Percentiles rank a stretch among this genome's conserved stretches.
These are phyloP conservation scores for Cornus suecica DNA, from an alignment of 148 eudicot species.

Conservation along the genomic window DNA sequence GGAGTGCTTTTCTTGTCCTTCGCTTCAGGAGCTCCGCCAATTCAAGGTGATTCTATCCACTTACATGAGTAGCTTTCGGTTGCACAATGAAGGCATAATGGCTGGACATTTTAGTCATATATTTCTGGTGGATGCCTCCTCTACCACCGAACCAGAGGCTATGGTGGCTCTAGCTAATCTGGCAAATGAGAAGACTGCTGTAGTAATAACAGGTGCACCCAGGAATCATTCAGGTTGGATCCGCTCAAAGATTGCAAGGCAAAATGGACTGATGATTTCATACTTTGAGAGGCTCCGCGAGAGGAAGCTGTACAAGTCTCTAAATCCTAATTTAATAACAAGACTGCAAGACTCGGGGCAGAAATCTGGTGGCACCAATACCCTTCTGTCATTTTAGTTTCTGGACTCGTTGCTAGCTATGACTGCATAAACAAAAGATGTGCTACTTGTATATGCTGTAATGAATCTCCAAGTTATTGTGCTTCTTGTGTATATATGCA, in stretches of 20 bases:
- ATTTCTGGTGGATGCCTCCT: slow-evolving; percentile 28
- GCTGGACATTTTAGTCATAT: slow-evolving; percentile 33
- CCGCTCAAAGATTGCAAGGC: slow-evolving; percentile 23
- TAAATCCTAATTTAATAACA: slow-evolving; percentile 2
- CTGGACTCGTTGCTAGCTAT: neutral
- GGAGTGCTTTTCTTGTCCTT: slow-evolving; percentile 23
- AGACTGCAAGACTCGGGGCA: neutral
- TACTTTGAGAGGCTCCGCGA: slow-evolving; percentile 26
- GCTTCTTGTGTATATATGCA: neutral
- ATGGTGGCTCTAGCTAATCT: slow-evolving; percentile 26
- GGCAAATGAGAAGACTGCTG: slow-evolving; percentile 17
- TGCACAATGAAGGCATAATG: slow-evolving; percentile 15
- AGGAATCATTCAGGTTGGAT: slow-evolving; percentile 22
- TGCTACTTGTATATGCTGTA: neutral
- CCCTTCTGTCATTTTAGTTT: no score
- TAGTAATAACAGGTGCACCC: slow-evolving; percentile 16
- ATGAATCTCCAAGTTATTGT: neutral
- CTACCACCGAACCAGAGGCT: slow-evolving; percentile 19
- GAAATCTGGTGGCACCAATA: neutral
- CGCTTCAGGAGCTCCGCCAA: slow-evolving; percentile 14
- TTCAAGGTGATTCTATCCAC: slow-evolving; percentile 25
- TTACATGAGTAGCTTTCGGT: slow-evolving; percentile 27
- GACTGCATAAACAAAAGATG: neutral
- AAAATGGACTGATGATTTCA: slow-evolving; percentile 17
- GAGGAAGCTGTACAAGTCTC: slow-evolving; percentile 5